Evolutionary conservation across 2,329 filamentous ascomycete genomes (phyloP).

Genomic region (Nemania sp.): DNA sequence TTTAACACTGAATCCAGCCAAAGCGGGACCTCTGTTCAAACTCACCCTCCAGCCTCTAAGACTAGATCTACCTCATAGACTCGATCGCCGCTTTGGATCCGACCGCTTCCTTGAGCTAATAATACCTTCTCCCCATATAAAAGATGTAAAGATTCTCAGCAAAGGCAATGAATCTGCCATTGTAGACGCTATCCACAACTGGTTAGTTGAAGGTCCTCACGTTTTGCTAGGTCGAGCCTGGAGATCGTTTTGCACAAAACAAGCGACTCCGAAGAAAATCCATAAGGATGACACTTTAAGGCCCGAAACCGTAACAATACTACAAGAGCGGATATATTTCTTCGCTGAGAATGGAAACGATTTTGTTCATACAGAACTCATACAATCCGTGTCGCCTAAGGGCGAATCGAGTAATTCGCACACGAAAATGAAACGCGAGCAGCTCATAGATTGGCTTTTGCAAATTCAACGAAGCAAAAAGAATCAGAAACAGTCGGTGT

Average conservation of each 20-base stretch:
- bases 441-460: constrained; percentile 66
- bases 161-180: constrained; percentile 40
- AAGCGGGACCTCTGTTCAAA: constrained; percentile 57
- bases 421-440: constrained; percentile 51
- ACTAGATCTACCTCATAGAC: constrained; percentile 63
- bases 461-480: constrained; percentile 57
- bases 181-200: constrained; percentile 50
- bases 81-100: constrained; percentile 66
- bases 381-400: constrained; percentile 46
- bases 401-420: constrained; percentile 43
- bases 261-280: constrained; percentile 54
- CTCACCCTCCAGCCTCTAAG: constrained; percentile 62
- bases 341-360: constrained; percentile 66
- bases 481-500: constrained; percentile 60
- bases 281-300: constrained; percentile 51
- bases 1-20: constrained; percentile 54
- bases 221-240: constrained; percentile 61
- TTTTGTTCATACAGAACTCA: constrained; percentile 52
- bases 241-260: constrained; percentile 60
- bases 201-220: constrained; percentile 57
- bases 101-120: constrained; percentile 70
- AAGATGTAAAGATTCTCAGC: constrained; percentile 50
- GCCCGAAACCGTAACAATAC: constrained; percentile 49
- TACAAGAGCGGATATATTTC: constrained; percentile 61
- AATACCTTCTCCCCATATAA: constrained; percentile 56